A percentile compares a stretch with the other conserved stretches of the same genome.
Evolutionary conservation across 352 stramenopile genomes (phyloP).

Genomic region (Phytopythium oedochilum): DNA sequence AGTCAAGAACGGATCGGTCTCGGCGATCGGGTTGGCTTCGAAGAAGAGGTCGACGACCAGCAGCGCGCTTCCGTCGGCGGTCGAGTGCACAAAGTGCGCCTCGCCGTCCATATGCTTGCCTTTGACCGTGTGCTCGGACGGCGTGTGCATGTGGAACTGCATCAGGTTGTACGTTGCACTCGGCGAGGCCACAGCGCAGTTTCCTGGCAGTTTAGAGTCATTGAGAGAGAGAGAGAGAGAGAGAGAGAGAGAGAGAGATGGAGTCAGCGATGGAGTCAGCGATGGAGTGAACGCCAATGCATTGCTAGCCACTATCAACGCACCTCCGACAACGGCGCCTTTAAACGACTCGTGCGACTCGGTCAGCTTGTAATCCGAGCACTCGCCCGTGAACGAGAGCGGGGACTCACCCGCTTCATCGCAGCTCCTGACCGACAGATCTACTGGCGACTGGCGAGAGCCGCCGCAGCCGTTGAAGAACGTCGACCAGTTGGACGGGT

Average conservation of each 20-base stretch:
- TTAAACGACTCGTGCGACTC: conserved; percentile 22
- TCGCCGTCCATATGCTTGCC: conserved; percentile 28
- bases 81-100: conserved; percentile 40
- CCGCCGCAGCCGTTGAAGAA: conserved; percentile 21
- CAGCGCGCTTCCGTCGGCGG: conserved; percentile 11
- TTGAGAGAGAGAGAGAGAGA: background rate
- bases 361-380: conserved; percentile 24
- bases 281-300: background rate
- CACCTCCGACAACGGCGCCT: conserved; percentile 18
- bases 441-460: conserved; percentile 34
- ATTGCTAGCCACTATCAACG: too few relatives aligned
- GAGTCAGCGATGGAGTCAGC: conserved; percentile 9
- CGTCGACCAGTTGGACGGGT: conserved; percentile 18
- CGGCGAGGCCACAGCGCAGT: conserved; percentile 12
- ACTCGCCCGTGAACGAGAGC: conserved; percentile 26
- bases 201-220: too few relatives aligned
- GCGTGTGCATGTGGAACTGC: conserved; percentile 40
- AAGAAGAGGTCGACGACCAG: conserved; percentile 41
- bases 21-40: conserved; percentile 1
- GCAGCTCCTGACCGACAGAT: conserved; percentile 18
- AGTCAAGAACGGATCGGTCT: conserved; percentile 22
- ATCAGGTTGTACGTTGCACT: conserved; percentile 20
- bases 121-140: conserved; percentile 37
- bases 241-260: conserved; percentile 4
- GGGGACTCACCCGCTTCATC: conserved; percentile 6